These are phyloP conservation scores for Talaromyces pinophilus DNA, from an alignment of 2,329 filamentous ascomycete species.

Conservation along the genomic window DNA sequence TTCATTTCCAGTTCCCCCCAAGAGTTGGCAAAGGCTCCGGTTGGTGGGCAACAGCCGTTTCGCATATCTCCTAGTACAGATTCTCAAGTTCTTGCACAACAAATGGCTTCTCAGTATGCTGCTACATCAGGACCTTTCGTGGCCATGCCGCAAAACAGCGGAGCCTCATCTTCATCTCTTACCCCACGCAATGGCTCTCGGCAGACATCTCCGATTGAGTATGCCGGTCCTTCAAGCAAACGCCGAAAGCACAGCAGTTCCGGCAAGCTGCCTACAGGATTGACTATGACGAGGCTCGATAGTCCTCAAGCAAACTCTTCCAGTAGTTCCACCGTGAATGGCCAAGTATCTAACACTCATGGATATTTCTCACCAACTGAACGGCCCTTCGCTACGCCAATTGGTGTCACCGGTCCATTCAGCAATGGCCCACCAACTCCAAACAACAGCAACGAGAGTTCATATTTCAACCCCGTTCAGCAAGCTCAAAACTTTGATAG, in stretches of 20 bases:
- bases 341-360: conserved; percentile 45
- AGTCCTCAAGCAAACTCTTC: conserved; percentile 48
- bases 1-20: conserved; percentile 42
- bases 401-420: conserved; percentile 51
- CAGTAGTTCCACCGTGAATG: conserved; percentile 41
- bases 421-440: conserved; percentile 66
- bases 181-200: conserved; percentile 68
- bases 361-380: conserved; percentile 45
- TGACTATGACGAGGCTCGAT: conserved; percentile 82
- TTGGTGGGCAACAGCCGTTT: conserved; percentile 48
- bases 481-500: conserved; percentile 67
- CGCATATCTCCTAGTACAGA: conserved; percentile 64
- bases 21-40: conserved; percentile 35
- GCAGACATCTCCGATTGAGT: conserved; percentile 68
- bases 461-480: conserved; percentile 58
- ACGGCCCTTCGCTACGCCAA: conserved; percentile 49
- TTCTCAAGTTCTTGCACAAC: conserved; percentile 60
- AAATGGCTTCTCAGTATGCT: conserved; percentile 49
- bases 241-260: conserved; percentile 77
- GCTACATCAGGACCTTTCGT: conserved; percentile 43
- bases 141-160: conserved; percentile 41
- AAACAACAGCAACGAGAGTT: conserved; percentile 60
- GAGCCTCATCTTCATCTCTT: conserved; percentile 49
- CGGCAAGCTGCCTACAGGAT: conserved; percentile 67
- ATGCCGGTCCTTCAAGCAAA: conserved; percentile 68